phyloP scores from a whole-genome alignment of 169 alveolate genomes.

The Plasmodium chabaudi region DNA sequence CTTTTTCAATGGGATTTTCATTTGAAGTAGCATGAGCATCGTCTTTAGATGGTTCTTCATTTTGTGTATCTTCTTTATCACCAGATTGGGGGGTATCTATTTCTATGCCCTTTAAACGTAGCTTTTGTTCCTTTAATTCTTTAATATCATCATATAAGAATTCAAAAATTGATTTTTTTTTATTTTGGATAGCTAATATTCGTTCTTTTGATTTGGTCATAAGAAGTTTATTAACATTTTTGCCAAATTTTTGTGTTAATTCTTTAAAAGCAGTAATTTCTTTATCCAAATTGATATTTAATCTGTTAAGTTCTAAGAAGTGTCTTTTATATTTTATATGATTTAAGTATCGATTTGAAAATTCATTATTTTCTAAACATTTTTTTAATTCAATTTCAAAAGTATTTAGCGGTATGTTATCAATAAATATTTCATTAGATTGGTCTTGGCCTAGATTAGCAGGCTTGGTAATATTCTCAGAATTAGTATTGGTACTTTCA shows the following conservation, averaged over 20 bases:
- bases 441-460: not conserved
- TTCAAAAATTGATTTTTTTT: constrained; percentile 17
- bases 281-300: constrained; percentile 41
- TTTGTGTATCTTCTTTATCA: constrained; percentile 3
- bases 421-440: constrained; percentile 14
- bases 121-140: constrained; percentile 29
- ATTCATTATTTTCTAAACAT: constrained; percentile 43
- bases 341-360: constrained; percentile 25
- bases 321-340: constrained; percentile 26
- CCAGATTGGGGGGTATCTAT: constrained; percentile 16
- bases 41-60: not conserved
- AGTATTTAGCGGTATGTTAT: constrained; percentile 31
- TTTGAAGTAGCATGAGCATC: not conserved
- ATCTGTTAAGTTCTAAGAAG: constrained; percentile 28
- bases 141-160: constrained; percentile 57
- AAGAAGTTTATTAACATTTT: constrained; percentile 41
- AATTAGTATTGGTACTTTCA: not conserved
- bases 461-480: not conserved
- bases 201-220: constrained; percentile 66
- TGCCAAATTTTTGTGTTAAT: constrained; percentile 54
- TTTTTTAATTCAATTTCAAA: constrained; percentile 63
- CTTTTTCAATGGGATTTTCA: not conserved
- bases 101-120: not conserved
- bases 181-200: constrained; percentile 33
- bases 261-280: constrained; percentile 40